Base-by-base conservation (phyloP, 805 yeast species). In the Candida wancherniae region DNA sequence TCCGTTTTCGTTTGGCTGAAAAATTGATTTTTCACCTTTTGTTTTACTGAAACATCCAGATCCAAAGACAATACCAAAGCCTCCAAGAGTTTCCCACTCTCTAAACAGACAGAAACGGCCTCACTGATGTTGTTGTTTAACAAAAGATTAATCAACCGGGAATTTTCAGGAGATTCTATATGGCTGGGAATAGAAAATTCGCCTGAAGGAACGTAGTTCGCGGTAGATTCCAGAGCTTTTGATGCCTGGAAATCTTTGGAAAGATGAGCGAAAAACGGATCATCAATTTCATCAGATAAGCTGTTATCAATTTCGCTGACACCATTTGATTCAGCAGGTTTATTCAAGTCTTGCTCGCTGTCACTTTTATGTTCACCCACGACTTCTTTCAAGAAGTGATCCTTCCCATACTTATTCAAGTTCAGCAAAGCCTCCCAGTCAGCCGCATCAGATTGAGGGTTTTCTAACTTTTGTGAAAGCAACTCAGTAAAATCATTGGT, bases 21-120 rank as follows among this genome's bases (percentile, higher is more conserved):
- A 55, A 80, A 92, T 11, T 81, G 80, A 48, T 74, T 70, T 48
- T 73, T 77, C 3, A 81, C 96, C 45, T 76, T 75, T 32, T 73
- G 68, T 44, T 83, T 82, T 52, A 80, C 64, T 12, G 47, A 48
- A 12, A 73, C 77, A 11, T 77, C 56, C 3, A 80, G 84, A 47
- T 77, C 76, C 48, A 83, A 59, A 0, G 97, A 84, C 38, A 92
- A 69, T 16, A 88, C 63, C 44, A 88, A 69, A 3, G 97, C 96
- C 53, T 92, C 97, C 14, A 73, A 56, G 14, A 86, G 57, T 37
- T 73, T 71, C 29, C 73, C 81, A 20, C 74, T 71, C 26, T 75
- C 67, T 37, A 92, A 60, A 42, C 90, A 77, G 15, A 68, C 50
- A 19, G 78, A 71, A 9, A 85, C 77, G 1, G 97, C 96, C 15